Evolutionary conservation across 805 yeast species (phyloP).

Genomic region (Candida sphagnicola): DNA sequence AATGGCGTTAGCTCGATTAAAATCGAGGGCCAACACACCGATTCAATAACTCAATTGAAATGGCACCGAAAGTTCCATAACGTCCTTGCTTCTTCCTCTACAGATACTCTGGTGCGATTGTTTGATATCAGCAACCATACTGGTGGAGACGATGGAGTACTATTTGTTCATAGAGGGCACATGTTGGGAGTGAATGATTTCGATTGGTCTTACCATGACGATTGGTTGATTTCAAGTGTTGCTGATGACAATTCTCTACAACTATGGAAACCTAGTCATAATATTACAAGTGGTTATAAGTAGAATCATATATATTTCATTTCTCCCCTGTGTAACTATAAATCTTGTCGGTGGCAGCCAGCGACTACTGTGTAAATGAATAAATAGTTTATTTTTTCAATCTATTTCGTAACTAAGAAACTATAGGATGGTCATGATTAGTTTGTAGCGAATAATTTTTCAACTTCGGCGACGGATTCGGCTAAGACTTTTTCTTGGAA

Average conservation of each 20-base stretch:
- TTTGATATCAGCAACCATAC: conserved; percentile 46
- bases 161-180: conserved; percentile 83
- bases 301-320: neutral
- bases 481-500: conserved; percentile 90
- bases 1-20: conserved; percentile 6
- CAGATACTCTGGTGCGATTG: conserved; percentile 58
- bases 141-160: conserved; percentile 19
- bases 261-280: conserved; percentile 66
- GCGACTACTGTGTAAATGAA: conserved; percentile 2
- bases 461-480: conserved; percentile 90
- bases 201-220: conserved; percentile 73
- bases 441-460: conserved; percentile 66
- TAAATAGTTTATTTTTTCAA: conserved; percentile 4
- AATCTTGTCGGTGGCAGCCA: no score
- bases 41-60: conserved; percentile 57
- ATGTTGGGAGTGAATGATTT: conserved; percentile 81
- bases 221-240: conserved; percentile 70
- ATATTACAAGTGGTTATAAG: conserved; percentile 7
- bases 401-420: conserved; percentile 10
- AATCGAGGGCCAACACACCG: conserved; percentile 40
- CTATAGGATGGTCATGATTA: conserved; percentile 10
- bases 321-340: neutral
- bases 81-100: conserved; percentile 62
- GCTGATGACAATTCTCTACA: conserved; percentile 87
- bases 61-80: conserved; percentile 65